Percentiles rank a stretch among this genome's conserved stretches.
Conservation (phyloP, 768 basidiomycete genomes). For the Tylopilus sp. region DNA sequence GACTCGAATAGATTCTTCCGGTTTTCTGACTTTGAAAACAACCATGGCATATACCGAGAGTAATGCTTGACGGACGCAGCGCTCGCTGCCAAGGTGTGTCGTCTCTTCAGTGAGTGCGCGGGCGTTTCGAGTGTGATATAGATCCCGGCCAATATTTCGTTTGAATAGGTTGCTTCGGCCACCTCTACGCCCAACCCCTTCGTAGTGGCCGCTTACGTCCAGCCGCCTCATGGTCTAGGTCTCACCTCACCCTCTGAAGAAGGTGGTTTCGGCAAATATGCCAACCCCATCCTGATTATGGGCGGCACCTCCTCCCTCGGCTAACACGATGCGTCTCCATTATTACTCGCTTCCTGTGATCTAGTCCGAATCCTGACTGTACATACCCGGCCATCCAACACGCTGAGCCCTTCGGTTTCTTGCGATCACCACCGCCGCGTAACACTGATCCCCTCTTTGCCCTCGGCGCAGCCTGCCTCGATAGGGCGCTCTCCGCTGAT, state of each 20-base stretch:
- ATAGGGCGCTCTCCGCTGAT: slow-evolving; percentile 21
- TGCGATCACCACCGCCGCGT: slow-evolving; percentile 35
- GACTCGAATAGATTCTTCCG: slow-evolving; percentile 6
- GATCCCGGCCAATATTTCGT: slow-evolving; percentile 33
- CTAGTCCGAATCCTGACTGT: not conserved
- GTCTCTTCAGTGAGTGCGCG: not conserved
- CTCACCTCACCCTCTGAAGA: slow-evolving; percentile 29
- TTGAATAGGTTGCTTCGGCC: slow-evolving; percentile 37
- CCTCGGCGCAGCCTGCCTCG: slow-evolving; percentile 37
- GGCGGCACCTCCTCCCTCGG: slow-evolving; percentile 39
- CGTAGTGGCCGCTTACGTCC: slow-evolving; percentile 31
- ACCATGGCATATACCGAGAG: slow-evolving; percentile 20
- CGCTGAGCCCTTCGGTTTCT: slow-evolving; percentile 32
- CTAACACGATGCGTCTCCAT: slow-evolving; percentile 29
- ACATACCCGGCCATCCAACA: slow-evolving; percentile 35
- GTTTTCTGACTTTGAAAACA: slow-evolving; percentile 7
- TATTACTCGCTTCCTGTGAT: too few species aligned
- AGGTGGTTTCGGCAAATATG: slow-evolving; percentile 29
- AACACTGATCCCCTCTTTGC: slow-evolving; percentile 29
- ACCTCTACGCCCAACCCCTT: slow-evolving; percentile 33
- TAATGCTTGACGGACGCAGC: slow-evolving; percentile 18
- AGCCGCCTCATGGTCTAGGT: slow-evolving; percentile 24
- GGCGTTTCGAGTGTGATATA: not conserved
- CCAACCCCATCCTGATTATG: slow-evolving; percentile 31
- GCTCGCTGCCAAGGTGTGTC: slow-evolving; percentile 15